Evolutionary conservation across 2,329 filamentous ascomycete species (phyloP).

Genomic region (Colletotrichum tropicicola): DNA sequence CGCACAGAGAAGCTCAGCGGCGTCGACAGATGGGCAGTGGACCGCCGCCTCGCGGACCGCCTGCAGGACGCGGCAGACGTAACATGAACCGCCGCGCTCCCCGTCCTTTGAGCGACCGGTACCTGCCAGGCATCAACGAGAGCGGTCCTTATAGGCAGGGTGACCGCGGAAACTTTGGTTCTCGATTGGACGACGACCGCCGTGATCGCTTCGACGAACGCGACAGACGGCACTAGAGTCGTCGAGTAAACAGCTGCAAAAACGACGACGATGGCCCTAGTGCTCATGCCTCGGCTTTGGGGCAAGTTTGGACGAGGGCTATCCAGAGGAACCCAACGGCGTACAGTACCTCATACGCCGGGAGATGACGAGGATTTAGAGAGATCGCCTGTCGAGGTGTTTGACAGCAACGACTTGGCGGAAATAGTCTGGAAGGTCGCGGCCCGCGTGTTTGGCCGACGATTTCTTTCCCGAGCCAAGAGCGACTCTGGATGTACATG

Average conservation of each 20-base stretch:
- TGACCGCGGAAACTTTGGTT: conserved; percentile 32
- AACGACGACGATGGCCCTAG: too few relatives aligned
- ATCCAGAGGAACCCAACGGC: too few relatives aligned
- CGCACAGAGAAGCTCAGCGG: conserved; percentile 59
- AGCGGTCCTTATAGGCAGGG: conserved; percentile 32
- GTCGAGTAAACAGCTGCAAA: not conserved
- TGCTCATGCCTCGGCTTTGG: too few relatives aligned
- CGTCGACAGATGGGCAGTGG: conserved; percentile 36
- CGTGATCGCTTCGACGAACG: not conserved
- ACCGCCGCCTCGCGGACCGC: conserved; percentile 28
- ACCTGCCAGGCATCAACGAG: conserved; percentile 38
- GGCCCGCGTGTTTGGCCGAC: too few relatives aligned
- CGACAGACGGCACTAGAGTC: not conserved
- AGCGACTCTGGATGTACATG: too few relatives aligned
- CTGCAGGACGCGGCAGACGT: conserved; percentile 1
- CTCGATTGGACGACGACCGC: conserved; percentile 34
- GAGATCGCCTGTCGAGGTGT: too few relatives aligned
- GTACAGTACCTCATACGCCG: too few relatives aligned
- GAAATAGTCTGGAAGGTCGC: too few relatives aligned
- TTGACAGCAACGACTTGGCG: too few relatives aligned
- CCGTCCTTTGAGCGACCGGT: conserved; percentile 43
- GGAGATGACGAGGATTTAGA: too few relatives aligned
- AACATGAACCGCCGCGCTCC: conserved; percentile 18
- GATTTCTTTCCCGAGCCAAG: too few relatives aligned
- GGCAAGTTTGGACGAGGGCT: too few relatives aligned